A percentile compares a stretch with the other conserved stretches of the same genome.
Conservation (phyloP, 352 stramenopile species). For the Phytophthora cajani region DNA sequence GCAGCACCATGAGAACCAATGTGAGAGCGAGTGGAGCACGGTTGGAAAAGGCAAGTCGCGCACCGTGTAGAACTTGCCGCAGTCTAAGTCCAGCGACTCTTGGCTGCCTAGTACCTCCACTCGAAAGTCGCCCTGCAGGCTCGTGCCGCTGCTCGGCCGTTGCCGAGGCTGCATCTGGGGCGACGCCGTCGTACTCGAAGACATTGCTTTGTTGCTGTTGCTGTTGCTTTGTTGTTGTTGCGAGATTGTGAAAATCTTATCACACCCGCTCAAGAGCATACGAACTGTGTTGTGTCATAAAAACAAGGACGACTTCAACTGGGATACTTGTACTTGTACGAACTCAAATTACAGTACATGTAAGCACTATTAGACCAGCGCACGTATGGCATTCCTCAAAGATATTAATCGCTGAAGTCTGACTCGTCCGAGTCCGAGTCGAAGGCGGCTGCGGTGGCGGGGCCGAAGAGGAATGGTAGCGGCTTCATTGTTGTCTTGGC, state of each 20-base stretch:
- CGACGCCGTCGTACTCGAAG: conserved; percentile 23
- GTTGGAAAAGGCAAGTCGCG: background rate
- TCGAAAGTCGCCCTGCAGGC: conserved; percentile 64
- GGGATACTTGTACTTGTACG: background rate
- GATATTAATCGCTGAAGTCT: conserved; percentile 52
- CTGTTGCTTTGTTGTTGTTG: background rate
- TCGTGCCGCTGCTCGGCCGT: conserved; percentile 33
- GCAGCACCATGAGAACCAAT: background rate
- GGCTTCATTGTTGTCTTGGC: conserved; percentile 24
- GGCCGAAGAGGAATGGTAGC: conserved; percentile 63
- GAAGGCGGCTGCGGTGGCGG: conserved; percentile 54
- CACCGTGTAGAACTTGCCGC: conserved; percentile 89
- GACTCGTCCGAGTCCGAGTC: conserved; percentile 69
- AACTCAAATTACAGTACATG: conserved; percentile 2
- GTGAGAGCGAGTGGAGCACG: background rate
- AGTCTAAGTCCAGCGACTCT: conserved; percentile 85
- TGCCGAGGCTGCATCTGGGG: conserved; percentile 33
- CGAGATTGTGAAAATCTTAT: conserved; percentile 1
- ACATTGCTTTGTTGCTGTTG: conserved; percentile 4
- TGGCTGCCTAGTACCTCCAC: conserved; percentile 82
- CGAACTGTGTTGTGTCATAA: background rate
- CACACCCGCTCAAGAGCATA: background rate
- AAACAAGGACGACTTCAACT: background rate
- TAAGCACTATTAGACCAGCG: conserved; percentile 3
- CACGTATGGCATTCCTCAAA: conserved; percentile 10